A percentile compares a stretch with the other conserved stretches of the same genome.
phyloP scores from a whole-genome alignment of 768 basidiomycete genomes.

The Suillus luteus region DNA sequence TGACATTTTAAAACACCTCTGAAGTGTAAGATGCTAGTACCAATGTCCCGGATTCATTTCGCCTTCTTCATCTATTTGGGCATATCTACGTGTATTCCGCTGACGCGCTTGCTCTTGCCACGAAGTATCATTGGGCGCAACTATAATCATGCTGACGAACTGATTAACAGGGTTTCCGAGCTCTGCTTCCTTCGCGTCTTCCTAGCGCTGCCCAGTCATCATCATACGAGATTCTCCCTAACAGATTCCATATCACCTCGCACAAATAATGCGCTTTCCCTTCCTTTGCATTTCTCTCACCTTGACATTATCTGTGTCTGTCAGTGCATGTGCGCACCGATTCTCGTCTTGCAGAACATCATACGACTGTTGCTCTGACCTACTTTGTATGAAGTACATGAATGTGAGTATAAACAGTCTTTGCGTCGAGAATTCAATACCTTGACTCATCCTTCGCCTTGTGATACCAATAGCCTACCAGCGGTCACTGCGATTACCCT shows the following conservation, averaged over 20 bases:
- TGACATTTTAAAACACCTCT: background rate
- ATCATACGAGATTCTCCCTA: background rate
- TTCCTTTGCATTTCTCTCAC: background rate
- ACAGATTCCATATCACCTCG: background rate
- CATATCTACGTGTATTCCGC: background rate
- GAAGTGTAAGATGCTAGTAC: background rate
- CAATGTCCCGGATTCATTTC: background rate
- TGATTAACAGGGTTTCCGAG: background rate
- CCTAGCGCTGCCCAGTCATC: background rate
- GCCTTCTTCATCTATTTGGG: background rate
- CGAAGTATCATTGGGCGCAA: background rate
- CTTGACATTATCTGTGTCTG: background rate
- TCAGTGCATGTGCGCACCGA: background rate
- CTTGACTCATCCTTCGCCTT: background rate
- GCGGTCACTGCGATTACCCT: background rate
- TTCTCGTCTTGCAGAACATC: background rate
- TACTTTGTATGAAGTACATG: background rate
- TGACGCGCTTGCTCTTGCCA: background rate
- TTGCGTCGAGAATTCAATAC: background rate
- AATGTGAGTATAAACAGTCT: background rate
- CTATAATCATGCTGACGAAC: background rate
- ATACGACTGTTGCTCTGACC: background rate
- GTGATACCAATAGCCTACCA: background rate
- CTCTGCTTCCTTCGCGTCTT: background rate
- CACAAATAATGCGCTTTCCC: background rate